Evolutionary conservation across 139 green algal genomes (phyloP).

Genomic region (Volvox reticuliferus): DNA sequence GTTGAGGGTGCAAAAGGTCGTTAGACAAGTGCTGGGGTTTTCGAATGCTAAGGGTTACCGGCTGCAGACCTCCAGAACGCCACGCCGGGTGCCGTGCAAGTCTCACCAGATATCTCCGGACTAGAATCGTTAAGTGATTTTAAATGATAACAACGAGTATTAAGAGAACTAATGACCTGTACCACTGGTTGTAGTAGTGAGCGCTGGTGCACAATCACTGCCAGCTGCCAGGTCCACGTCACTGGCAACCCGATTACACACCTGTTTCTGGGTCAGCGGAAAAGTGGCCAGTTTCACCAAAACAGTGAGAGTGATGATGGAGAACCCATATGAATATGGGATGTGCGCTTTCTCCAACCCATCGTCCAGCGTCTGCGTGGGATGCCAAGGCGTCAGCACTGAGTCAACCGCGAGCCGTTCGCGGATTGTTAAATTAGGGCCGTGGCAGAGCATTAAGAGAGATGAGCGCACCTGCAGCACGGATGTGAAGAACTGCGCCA

Average conservation of each 20-base stretch:
- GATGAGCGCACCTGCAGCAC: conserved; percentile 73
- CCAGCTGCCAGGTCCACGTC: no score
- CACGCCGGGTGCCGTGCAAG: no score
- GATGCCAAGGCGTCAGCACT: not conserved
- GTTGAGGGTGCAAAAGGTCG: not conserved
- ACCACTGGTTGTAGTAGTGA: no score
- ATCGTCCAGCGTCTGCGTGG: conserved; percentile 79
- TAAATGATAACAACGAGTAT: no score
- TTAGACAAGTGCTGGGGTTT: no score
- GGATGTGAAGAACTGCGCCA: conserved; percentile 81
- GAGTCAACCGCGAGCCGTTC: not conserved
- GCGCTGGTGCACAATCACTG: no score
- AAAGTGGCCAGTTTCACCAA: conserved; percentile 95
- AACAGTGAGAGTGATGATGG: conserved; percentile 67
- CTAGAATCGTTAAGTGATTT: no score
- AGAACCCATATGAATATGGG: conserved; percentile 93
- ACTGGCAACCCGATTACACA: not conserved
- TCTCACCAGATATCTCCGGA: no score
- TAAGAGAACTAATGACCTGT: no score
- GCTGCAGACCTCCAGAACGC: not conserved
- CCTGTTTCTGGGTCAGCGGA: conserved; percentile 96
- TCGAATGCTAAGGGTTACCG: not conserved
- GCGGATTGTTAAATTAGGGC: not conserved
- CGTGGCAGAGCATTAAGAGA: not conserved
- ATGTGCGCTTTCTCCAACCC: conserved; percentile 77